Evolutionary conservation across 2,329 filamentous ascomycete genomes (phyloP), one percentile per base, ranked within the genome.

Genomic region (Raffaelea arxii): DNA sequence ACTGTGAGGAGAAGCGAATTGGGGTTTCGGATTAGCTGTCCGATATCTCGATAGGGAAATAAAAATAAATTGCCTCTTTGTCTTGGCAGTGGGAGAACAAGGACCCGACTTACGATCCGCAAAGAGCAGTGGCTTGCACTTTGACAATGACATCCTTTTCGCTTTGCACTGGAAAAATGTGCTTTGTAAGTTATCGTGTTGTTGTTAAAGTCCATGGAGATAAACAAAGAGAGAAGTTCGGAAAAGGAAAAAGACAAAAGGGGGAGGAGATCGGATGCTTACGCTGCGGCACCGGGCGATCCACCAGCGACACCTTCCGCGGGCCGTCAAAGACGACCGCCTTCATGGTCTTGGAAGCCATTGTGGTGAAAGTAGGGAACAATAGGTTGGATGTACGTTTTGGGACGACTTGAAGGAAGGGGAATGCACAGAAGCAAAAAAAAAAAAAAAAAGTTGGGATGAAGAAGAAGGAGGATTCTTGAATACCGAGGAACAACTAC

Each of bases 291-390:
- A 91, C 74, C 0, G 88, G 88, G 19, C 86, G 76, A 49, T 92
- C 79, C 65, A 94, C 84, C 46, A 96, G 66, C 1, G 76, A 82
- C 46, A 94, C 74, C 58, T 86, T 80, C 57, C 77, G 73, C 4
- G 85, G 83, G 2, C 84, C 87, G 51, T 91, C 82, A 67, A 95
- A 94, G 46, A 95, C 77, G 25, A 96, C 86, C 25, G 88, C 88
- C 63, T 86, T 85, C 90, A 96, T 95, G 0, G 77, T 86, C 30
- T 58, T 56, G 24, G 62, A 59, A 1, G 46, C 23, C 47, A 49
- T 45, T 7, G n/a, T 39, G 37, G 19, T 16, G 9, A 16, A 25
- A 16, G n/a, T n/a, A 43, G 16, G 22, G n/a, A 38, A 43, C 18
- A 32, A n/a, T n/a, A n/a, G n/a, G n/a, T n/a, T n/a, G n/a, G n/a